Conservation (phyloP, 2,329 filamentous ascomycete genomes). For the Acrodontium crateriforme region DNA sequence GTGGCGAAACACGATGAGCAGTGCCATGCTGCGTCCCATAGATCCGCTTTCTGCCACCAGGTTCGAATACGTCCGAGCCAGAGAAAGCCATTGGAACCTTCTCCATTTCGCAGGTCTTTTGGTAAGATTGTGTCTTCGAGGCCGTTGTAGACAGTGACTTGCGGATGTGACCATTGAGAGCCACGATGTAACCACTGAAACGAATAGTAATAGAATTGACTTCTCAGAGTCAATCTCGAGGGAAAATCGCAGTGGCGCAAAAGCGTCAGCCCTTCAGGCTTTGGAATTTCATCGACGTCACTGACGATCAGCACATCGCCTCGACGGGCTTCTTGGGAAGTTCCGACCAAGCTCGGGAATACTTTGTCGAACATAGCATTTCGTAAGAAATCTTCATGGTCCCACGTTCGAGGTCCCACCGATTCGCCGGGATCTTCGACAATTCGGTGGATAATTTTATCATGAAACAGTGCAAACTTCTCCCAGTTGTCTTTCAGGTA, state of each 20-base stretch:
- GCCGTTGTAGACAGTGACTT: slow-evolving; percentile 44
- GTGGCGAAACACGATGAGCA: slow-evolving; percentile 49
- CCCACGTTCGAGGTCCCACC: slow-evolving; percentile 32
- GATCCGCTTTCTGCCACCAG: slow-evolving; percentile 29
- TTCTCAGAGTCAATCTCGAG: slow-evolving; percentile 14
- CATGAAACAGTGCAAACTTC: slow-evolving; percentile 38
- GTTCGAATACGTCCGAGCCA: slow-evolving; percentile 6
- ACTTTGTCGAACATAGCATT: slow-evolving; percentile 46
- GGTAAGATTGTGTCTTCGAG: slow-evolving; percentile 36
- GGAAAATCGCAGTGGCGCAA: slow-evolving; percentile 16
- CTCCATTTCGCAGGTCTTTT: slow-evolving; percentile 38
- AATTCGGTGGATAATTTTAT: slow-evolving; percentile 48
- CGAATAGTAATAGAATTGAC: slow-evolving; percentile 18
- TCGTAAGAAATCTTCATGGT: slow-evolving; percentile 39
- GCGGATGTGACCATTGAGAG: slow-evolving; percentile 42
- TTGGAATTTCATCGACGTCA: slow-evolving; percentile 48
- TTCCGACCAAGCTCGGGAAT: slow-evolving; percentile 34
- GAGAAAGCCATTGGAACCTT: slow-evolving; percentile 18
- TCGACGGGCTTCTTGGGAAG: slow-evolving; percentile 25
- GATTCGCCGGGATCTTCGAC: slow-evolving; percentile 30
- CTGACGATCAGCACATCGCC: slow-evolving; percentile 47
- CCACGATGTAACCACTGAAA: slow-evolving; percentile 19
- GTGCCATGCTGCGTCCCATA: slow-evolving; percentile 45
- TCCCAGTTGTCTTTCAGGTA: slow-evolving; percentile 39
- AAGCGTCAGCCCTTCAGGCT: slow-evolving; percentile 12